Base-by-base conservation (phyloP, 2,329 filamentous ascomycete species). In the Aureobasidium namibiae region DNA sequence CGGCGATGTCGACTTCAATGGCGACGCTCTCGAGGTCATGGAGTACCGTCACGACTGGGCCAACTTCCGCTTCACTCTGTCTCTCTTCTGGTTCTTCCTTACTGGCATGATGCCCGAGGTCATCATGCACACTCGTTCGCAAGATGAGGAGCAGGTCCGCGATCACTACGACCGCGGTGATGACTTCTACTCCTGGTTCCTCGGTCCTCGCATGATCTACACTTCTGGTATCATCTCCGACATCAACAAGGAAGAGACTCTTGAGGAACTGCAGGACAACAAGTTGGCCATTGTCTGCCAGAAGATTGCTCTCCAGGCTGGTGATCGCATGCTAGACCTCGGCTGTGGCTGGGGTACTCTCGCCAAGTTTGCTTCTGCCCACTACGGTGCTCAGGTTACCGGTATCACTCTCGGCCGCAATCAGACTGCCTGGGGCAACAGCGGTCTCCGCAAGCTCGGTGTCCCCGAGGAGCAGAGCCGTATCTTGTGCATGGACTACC, bases 331-430 rank as follows among this genome's bases (percentile, higher is more conserved):
- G 75, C 87, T 97, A 61, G 94, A 97, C 70, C 95, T 99, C 70
- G 94, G 94, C 71, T 97, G 92, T 73, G 94, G 94, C 67, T 99
- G 94, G 94, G 94, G 94, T 70, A 97, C 94, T 34, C 87, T 99
- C 61, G 88, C 91, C 70, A 90, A 90, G 70, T 97, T 92, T 70
- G 94, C 94, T 67, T 92, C 87, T 66, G 86, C 89, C 73, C 91
- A 96, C 82, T 96, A 95, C 72, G 91, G 90, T 63, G 90, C 89
- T 61, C 80, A 86, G 57, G 88, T 86, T 62, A 94, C 90, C 46
- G 94, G 94, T 80, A 83, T 97, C 72, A 97, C 94, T 63, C 88
- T 97, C 60, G 94, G 90, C 65, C 88, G 89, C 73, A 96, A 99
- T 78, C 92, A 96, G 79, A 96, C 92, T 62, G 90, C 90, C 52